A percentile compares a stretch with the other conserved stretches of the same genome.
Conservation (phyloP, 2,329 filamentous ascomycete species). For the Claviceps sp. region DNA sequence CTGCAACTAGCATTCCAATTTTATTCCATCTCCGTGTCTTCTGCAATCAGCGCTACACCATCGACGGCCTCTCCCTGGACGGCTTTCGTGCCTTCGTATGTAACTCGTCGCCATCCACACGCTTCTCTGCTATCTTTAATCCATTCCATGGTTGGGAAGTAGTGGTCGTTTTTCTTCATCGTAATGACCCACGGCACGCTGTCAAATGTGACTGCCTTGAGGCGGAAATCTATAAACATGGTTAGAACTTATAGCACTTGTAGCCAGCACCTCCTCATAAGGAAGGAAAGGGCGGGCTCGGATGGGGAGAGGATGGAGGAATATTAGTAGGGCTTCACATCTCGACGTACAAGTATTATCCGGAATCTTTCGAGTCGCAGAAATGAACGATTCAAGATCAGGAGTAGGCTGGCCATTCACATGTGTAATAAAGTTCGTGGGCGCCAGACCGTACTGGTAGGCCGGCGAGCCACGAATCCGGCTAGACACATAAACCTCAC, state of each 20-base stretch:
- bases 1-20: neutral
- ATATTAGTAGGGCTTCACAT: neutral
- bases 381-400: constrained; percentile 68
- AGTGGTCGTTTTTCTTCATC: constrained; percentile 99
- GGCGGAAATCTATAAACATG: constrained; percentile 59
- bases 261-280: too few relatives aligned
- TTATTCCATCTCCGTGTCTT: constrained; percentile 32
- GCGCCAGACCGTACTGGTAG: constrained; percentile 82
- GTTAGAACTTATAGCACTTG: too few relatives aligned
- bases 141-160: constrained; percentile 63
- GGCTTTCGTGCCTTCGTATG: constrained; percentile 43
- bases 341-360: constrained; percentile 71
- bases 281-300: neutral
- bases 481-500: constrained; percentile 89
- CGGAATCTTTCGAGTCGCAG: constrained; percentile 72
- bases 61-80: constrained; percentile 42
- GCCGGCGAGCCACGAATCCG: constrained; percentile 70
- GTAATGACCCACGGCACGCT: constrained; percentile 99
- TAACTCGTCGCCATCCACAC: constrained; percentile 50
- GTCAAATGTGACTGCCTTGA: constrained; percentile 96
- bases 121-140: constrained; percentile 47
- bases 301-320: neutral
- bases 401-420: constrained; percentile 82
- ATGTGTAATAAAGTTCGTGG: constrained; percentile 94
- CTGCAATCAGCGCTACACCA: constrained; percentile 28